Base-by-base conservation (phyloP, 2,329 filamentous ascomycete genomes). In the Pezicula radicicola region DNA sequence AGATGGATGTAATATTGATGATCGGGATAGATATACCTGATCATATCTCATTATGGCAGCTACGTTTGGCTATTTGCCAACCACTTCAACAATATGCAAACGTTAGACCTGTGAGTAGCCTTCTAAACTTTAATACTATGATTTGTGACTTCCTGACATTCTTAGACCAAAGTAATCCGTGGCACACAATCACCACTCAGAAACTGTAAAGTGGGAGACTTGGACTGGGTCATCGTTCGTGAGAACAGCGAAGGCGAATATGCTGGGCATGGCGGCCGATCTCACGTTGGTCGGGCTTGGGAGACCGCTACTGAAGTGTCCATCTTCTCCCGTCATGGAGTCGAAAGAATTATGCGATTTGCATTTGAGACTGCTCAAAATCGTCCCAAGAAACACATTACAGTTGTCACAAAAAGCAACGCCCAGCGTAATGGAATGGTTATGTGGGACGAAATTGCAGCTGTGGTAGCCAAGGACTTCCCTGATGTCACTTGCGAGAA, bases 221-320 rank as follows among this genome's bases (percentile, higher is more conserved):
- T 85, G 1, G 79, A 85, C 66, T 85, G 81, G 81, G 78, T 84
- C 2, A 84, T 85, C 46, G 69, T 85, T 36, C 79, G 82, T 37
- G 82, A 85, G 68, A 85, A 85, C 66, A 80, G 76, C 44, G 81
- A 85, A 61, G 81, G 82, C 54, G 81, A 85, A 61, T 85, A 85
- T 55, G 78, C 81, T 2, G 45, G 45, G 3, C 49, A 51, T 35
- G 82, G 82, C 10, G 82, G 82, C 0, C 73, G 78, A 1, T 79
- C 78, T 2, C 82, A 85, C 66, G 64, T 67, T 5, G 79, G 79
- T 8, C 70, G 74, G 47, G 71, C 77, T 0, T 83, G 80, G 79
- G 80, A 83, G 60, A 74, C 72, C 0, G 77, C 79, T 1, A 85
- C 81, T 3, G 82, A 85, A 63, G 77, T 82, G 3, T 72, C 79